Evolutionary conservation across 164 flowering plant genomes (phyloP), one percentile per base, ranked within the genome.

Genomic region (Warburgia ugandensis): DNA sequence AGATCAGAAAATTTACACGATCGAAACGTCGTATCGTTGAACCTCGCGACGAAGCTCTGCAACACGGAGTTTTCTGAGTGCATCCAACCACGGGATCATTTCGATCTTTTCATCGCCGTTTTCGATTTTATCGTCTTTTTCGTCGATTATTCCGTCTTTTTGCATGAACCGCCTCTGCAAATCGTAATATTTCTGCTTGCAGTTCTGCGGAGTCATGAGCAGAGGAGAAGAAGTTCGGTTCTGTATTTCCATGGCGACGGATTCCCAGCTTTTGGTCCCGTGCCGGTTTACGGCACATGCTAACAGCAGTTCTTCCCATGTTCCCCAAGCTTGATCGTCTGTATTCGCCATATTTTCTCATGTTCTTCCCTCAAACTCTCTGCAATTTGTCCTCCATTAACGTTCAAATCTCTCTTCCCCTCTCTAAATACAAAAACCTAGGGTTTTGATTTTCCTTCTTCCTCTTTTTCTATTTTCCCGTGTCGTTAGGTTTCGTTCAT

Each of bases 231-330:
- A 55, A 50, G 50, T 66, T 27, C 78, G 67, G 23, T 64, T 59
- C 58, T 75, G 83, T 11, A 92, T 48, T 60, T 88, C 96, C 61
- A 60, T 58, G 55, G 89, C 75, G 52, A 92, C 77, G 33, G 82
- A 73, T 43, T 84, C 88, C 98, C 98, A 92, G 62, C 59, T 64
- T 33, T 63, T 50, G 56, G 61, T 44, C 39, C 98, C 98, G 50
- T 92, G 75, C 1, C 95, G 80, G 25, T 80, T 75, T 13, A 92
- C 95, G 64, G 98, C 98, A 64, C 67, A 81, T 11, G 94, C 91
- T 20, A 92, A 73, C 50, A 92, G 48, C 2, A 92, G 78, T 63
- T 92, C 96, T 62, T 92, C 98, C 89, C 84, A 77, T 1, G 95
- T 88, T 4, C 79, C 79, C 98, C 98, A 92, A 12, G 55, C 3